Base-by-base conservation (phyloP, 2,329 filamentous ascomycete species). In the Tolypocladium endophyticum region DNA sequence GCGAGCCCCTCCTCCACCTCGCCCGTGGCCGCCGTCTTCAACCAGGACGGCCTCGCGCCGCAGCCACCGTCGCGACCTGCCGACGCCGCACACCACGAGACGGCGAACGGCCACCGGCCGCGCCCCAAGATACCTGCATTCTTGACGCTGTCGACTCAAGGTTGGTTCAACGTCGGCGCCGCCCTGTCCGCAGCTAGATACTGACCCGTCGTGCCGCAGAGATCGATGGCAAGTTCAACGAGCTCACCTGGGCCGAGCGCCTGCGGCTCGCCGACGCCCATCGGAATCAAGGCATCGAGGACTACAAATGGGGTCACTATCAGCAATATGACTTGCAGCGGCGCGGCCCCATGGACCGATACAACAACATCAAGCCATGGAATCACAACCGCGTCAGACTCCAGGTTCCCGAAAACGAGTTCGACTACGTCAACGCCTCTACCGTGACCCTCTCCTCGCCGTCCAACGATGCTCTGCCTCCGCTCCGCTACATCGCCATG, bases 351-450 rank as follows among this genome's bases (percentile, higher is more conserved):
- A 75, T 93, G 65, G 95, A 97, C 73, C 87, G 94, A 59, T 99
- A 97, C 74, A 73, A 80, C 58, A 96, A 97, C 70, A 90, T 99
- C 63, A 88, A 92, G 70, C 91, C 92, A 0, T 99, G 90, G 85
- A 87, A 88, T 62, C 86, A 89, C 70, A 96, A 95, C 69, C 86
- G 94, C 43, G 81, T 99, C 59, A 87, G 85, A 71, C 82, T 99
- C 23, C 81, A 83, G 45, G 93, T 97, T 1, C 87, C 90, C 2
- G 81, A 88, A 20, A 87, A 83, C 43, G 78, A 85, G 63, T 81
- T 87, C 62, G 87, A 92, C 73, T 94, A 92, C 71, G 89, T 93
- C 74, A 94, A 94, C 70, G 90, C 90, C 45, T 92, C 89, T 14
- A 84, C 87, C 25, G 87, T 92, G 60, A 71, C 76, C 28, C 75